phyloP scores from a whole-genome alignment of 306 rosid genomes.

The Cajanus cajan region DNA sequence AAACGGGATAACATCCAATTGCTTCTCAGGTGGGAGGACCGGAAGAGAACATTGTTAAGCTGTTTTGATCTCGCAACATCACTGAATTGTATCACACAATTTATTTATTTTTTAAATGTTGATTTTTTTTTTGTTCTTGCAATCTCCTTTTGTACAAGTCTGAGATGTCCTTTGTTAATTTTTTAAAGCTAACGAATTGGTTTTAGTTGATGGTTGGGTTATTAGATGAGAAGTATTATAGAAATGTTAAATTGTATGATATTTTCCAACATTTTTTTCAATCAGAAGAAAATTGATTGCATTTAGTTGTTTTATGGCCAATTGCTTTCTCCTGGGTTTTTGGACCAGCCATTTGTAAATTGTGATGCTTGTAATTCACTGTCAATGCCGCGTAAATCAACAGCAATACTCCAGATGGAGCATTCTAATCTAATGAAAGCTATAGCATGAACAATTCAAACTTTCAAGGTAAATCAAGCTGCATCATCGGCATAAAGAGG shows the following conservation, averaged over 20 bases:
- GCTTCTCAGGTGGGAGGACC: background rate
- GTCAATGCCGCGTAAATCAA: conserved; percentile 23
- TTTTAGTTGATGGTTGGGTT: conserved; percentile 29
- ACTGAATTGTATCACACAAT: conserved; percentile 18
- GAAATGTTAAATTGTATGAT: conserved; percentile 52
- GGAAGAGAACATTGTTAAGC: conserved; percentile 18
- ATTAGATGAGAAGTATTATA: conserved; percentile 27
- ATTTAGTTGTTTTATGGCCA: conserved; percentile 13
- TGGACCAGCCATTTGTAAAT: background rate
- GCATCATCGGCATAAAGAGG: background rate
- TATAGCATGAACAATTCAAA: background rate
- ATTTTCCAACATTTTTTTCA: conserved; percentile 23
- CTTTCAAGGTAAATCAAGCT: no score
- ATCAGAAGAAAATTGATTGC: conserved; percentile 26
- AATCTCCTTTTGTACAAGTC: conserved; percentile 40
- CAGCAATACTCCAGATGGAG: background rate
- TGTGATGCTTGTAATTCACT: background rate
- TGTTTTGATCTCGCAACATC: conserved; percentile 35
- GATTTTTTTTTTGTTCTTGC: conserved; percentile 30
- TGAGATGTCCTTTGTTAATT: conserved; percentile 32
- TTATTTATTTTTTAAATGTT: conserved; percentile 30
- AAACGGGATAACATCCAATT: background rate
- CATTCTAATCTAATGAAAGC: background rate
- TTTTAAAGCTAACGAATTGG: conserved; percentile 34
- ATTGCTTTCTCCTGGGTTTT: background rate